Base-by-base conservation (phyloP, 208 protist genomes). In the Leishmania braziliensis region DNA sequence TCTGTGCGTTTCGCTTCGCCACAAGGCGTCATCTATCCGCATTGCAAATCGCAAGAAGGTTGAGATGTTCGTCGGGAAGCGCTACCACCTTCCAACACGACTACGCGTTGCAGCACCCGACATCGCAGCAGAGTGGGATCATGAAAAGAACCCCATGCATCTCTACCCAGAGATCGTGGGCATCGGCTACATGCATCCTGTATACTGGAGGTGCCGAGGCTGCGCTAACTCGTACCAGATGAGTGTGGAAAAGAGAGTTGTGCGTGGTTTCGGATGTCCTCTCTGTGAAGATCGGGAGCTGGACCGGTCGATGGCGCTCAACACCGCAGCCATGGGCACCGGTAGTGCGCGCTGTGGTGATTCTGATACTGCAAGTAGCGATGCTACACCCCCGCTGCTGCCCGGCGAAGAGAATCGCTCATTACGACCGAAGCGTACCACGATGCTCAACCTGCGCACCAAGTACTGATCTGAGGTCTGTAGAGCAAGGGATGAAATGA, bases 211-310 rank as follows among this genome's bases (percentile, higher is more conserved):
- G 65, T 98, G 95, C 84, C 66, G 56, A 16, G 33, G 18, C 9
- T 98, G 95, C 81, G 80, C 75, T 0, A 69, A 88, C 46, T 70
- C 77, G 20, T 98, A 92, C 80, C 62, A 83, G 63, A 96, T 97
- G 93, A 96, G 93, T 77, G 92, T 96, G 9, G 95, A 98, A 77
- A 96, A 97, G 82, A 94, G 95, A n/a, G 93, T 97, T 33, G 89
- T 98, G 77, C 92, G 94, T 60, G 95, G 94, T 20, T 84, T 86
- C 5, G 91, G 92, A 5, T 98, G 95, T 71, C 90, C 93, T 9
- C 46, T 68, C 26, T 98, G 95, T 78, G 82, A 78, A 8, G 78
- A 80, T 33, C 74, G 73, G 4, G 82, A 51, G 36, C 12, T 36
- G 39, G 80, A 53, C 48, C 5, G 14, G 8, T 76, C 76, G 10